Percentiles rank a stretch among this genome's conserved stretches.
These are phyloP conservation scores for Hyphopichia burtonii DNA, from an alignment of 1,139 yeast species.

Conservation along the genomic window DNA sequence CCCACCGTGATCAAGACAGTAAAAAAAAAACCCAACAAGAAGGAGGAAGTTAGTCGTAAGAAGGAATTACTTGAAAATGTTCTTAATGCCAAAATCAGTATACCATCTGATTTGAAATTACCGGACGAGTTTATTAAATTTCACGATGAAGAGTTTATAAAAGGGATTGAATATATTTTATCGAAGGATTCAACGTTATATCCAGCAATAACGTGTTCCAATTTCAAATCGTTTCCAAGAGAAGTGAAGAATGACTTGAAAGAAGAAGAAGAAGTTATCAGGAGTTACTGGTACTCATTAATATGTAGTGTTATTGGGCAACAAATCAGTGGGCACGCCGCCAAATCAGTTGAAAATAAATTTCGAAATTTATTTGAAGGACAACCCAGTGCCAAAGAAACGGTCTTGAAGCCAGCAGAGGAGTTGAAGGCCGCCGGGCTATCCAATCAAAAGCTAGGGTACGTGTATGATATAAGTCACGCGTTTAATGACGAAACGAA, in stretches of 20 bases:
- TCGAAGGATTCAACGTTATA: constrained; percentile 44
- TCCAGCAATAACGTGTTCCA: constrained; percentile 28
- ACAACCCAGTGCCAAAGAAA: constrained; percentile 53
- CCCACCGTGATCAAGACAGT: too few relatives aligned
- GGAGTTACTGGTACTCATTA: constrained; percentile 40
- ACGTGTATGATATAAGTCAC: constrained; percentile 59
- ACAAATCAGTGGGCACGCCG: constrained; percentile 86
- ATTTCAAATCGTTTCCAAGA: constrained; percentile 27
- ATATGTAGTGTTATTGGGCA: constrained; percentile 62
- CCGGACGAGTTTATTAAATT: constrained; percentile 39
- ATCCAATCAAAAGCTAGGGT: constrained; percentile 67
- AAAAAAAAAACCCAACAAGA: too few relatives aligned
- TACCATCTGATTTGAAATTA: constrained; percentile 27
- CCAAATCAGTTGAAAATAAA: constrained; percentile 56
- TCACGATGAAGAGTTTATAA: constrained; percentile 46
- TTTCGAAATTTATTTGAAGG: constrained; percentile 38
- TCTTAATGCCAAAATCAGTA: not conserved
- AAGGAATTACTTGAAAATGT: not conserved
- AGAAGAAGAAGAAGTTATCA: constrained; percentile 28
- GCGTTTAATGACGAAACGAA: constrained; percentile 46
- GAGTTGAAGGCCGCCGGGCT: constrained; percentile 64
- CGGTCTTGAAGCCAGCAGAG: constrained; percentile 42
- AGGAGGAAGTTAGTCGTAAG: not conserved
- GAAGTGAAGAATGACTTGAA: constrained; percentile 9
- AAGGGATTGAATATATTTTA: constrained; percentile 42